Base-by-base conservation (phyloP, 176 grass and related monocot genomes). In the Oropetium thomaeum region DNA sequence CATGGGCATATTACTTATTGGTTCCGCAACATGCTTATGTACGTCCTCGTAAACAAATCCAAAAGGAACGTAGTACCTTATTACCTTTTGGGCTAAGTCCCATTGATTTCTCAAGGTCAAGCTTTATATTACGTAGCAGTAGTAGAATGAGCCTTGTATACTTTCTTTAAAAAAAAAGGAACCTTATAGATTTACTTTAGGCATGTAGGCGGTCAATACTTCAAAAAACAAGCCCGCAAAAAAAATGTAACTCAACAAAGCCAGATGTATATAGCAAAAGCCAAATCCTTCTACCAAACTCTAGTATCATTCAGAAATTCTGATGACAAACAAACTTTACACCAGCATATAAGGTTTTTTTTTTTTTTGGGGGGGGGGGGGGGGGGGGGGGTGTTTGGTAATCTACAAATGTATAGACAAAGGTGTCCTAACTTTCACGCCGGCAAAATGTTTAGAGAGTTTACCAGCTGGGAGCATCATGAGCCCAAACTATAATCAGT, bases 1-100 rank as follows among this genome's bases (percentile, higher is more conserved):
- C 39, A 41, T 33, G 67, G 60, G 52, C 69, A 78, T 87, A 79
- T 83, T 69, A 79, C 68, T 83, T 78, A 82, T 73, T 78, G 73
- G 74, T 60, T 87, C 52, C 0, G 15, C 11, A 27, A 74, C 68
- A 87, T 74, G 68, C 61, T 83, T 72, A 72, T 32, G 51, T 66
- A 77, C 62, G 69, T 42, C 57, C 31, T 14, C 8, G 5, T 62
- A 65, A 42, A 87, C 51, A 82, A 87, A 67, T 52, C 39, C 2
- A 73, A 65, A 66, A 8, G 49, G 40, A 34, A 28, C 82, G n/a
- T n/a, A 9, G 12, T 40, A 6, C 42, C 19, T 0, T 5, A 6
- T 28, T 41, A 0, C 7, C 39, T 4, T 45, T n/a, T n/a, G n/a
- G n/a, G n/a, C n/a, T n/a, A n/a, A n/a, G n/a, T n/a, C n/a, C n/a